A percentile compares a stretch with the other conserved stretches of the same genome.
These are phyloP conservation scores for Penicillium simplicissimum DNA, from an alignment of 495 filamentous ascomycete genomes.

Conservation along the genomic window DNA sequence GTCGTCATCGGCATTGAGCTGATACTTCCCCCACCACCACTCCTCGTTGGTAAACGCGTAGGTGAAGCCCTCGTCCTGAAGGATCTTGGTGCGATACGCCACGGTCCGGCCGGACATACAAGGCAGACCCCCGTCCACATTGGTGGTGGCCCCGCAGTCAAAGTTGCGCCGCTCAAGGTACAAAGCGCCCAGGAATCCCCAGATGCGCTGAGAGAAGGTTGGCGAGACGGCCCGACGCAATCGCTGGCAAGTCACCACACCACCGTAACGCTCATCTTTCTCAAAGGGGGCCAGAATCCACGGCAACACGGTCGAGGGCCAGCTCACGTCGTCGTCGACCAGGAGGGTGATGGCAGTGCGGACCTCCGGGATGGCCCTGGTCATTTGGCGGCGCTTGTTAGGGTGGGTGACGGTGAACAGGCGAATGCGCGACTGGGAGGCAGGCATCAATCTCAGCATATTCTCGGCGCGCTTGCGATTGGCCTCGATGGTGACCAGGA, in stretches of 20 bases:
- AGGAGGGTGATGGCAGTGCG: slow-evolving; percentile 73
- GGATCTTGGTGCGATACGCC: slow-evolving; percentile 76
- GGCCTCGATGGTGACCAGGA: slow-evolving; percentile 65
- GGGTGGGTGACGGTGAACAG: slow-evolving; percentile 58
- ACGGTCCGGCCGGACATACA: slow-evolving; percentile 87
- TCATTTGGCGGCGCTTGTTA: slow-evolving; percentile 86
- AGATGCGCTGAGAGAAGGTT: slow-evolving; percentile 58
- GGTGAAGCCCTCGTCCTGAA: slow-evolving; percentile 75
- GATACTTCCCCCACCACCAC: slow-evolving; percentile 66
- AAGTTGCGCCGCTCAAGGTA: slow-evolving; percentile 87
- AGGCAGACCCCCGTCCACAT: slow-evolving; percentile 81
- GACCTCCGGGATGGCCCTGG: slow-evolving; percentile 75
- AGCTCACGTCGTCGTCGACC: slow-evolving; percentile 86
- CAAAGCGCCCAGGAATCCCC: slow-evolving; percentile 75
- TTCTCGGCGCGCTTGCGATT: slow-evolving; percentile 55
- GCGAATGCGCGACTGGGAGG: slow-evolving; percentile 51
- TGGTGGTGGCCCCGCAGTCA: slow-evolving; percentile 83
- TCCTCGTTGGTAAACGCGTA: slow-evolving; percentile 70
- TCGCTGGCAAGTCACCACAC: slow-evolving; percentile 80
- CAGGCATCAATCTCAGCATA: slow-evolving; percentile 54
- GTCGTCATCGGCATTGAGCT: slow-evolving; percentile 80
- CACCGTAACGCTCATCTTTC: slow-evolving; percentile 67
- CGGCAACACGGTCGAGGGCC: slow-evolving; percentile 71
- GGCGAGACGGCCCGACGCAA: slow-evolving; percentile 64
- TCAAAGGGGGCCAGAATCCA: slow-evolving; percentile 89